Conservation (phyloP, 257 asterid genomes). For the Nicotiana benthamiana region DNA sequence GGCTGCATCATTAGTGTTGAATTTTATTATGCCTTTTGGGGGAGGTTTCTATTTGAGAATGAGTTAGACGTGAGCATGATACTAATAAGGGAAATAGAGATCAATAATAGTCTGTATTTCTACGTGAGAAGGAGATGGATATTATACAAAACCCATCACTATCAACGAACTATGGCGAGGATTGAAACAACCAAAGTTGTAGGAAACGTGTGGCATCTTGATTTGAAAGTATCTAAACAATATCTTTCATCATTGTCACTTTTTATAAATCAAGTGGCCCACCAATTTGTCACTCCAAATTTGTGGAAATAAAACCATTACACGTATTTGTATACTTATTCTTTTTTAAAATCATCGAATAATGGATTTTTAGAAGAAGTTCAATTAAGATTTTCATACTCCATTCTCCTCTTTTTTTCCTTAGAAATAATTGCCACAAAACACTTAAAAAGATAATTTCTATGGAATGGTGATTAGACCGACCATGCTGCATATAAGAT, state of each 20-base stretch:
- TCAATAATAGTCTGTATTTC: not conserved
- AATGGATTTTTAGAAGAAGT: no score
- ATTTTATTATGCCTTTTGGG: no score
- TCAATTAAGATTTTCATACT: not conserved
- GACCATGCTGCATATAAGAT: no score
- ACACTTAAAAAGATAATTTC: no score
- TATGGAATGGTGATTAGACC: no score
- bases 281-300: not conserved
- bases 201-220: conserved; percentile 3
- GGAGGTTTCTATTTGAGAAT: no score
- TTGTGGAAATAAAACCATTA: not conserved
- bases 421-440: not conserved
- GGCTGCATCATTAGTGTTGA: no score
- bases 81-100: not conserved
- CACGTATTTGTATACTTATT: not conserved
- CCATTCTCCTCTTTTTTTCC: not conserved
- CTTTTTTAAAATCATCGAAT: no score
- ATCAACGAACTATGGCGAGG: not conserved
- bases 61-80: no score
- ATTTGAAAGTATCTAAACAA: not conserved
- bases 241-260: not conserved
- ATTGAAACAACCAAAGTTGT: not conserved
- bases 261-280: not conserved
- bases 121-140: not conserved
- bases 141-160: not conserved